Conservation (phyloP, 192 early-diverging fungal species). For the Backusella westeae region DNA sequence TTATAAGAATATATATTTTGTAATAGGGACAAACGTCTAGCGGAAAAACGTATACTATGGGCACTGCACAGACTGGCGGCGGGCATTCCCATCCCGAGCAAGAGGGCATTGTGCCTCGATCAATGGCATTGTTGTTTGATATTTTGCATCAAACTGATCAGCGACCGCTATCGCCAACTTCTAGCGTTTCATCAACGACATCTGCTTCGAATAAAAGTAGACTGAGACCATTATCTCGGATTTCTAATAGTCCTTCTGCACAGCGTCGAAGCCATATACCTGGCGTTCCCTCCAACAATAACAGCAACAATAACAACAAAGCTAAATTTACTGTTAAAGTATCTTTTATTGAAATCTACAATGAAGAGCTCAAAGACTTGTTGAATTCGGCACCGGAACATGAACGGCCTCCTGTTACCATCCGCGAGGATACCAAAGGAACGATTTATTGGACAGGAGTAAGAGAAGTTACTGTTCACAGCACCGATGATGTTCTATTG, state of each 20-base stretch:
- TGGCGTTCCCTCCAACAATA: background rate
- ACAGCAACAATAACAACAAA: background rate
- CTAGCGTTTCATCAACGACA: conserved; percentile 70
- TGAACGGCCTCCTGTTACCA: conserved; percentile 58
- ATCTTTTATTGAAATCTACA: conserved; percentile 95
- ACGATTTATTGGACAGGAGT: conserved; percentile 84
- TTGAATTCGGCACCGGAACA: conserved; percentile 61
- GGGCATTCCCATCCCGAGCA: conserved; percentile 23
- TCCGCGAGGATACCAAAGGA: conserved; percentile 84
- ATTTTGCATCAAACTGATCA: conserved; percentile 68
- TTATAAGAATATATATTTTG: background rate
- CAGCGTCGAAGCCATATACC: conserved; percentile 3
- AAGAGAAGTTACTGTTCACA: conserved; percentile 67
- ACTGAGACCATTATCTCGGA: conserved; percentile 21
- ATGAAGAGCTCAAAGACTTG: conserved; percentile 93
- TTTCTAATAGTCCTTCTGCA: conserved; percentile 6
- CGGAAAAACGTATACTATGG: conserved; percentile 98
- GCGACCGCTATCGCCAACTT: conserved; percentile 91
- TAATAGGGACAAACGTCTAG: conserved; percentile 76
- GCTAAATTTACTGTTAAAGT: conserved; percentile 53
- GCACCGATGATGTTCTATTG: conserved; percentile 70
- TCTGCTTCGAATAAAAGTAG: conserved; percentile 32
- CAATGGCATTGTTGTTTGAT: conserved; percentile 62
- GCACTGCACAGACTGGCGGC: conserved; percentile 53
- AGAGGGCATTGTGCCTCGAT: conserved; percentile 66